Evolutionary conservation across 139 green algal genomes (phyloP).

Genomic region (Asterochloris sp.): DNA sequence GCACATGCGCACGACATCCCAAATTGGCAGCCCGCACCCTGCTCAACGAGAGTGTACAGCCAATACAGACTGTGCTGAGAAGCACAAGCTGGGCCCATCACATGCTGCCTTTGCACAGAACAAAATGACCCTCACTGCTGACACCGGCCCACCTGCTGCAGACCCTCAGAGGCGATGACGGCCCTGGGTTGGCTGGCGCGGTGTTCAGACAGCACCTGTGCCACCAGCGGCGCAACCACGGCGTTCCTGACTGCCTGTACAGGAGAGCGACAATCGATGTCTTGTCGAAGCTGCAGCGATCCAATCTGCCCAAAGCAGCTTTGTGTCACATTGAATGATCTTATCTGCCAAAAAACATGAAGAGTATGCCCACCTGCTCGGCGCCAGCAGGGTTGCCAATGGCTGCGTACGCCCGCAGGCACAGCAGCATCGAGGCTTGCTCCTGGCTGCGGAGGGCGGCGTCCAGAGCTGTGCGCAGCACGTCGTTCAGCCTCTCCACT

Average conservation of each 20-base stretch:
- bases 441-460: conserved; percentile 42
- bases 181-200: not conserved
- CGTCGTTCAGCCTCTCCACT: conserved; percentile 36
- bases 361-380: conserved; percentile 37
- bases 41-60: no score
- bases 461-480: conserved; percentile 46
- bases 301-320: not conserved
- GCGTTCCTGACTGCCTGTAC: conserved; percentile 2
- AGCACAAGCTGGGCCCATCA: no score
- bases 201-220: not conserved
- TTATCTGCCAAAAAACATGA: not conserved
- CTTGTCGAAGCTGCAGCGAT: not conserved
- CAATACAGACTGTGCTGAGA: no score
- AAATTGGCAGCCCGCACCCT: no score
- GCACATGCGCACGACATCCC: not conserved
- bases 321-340: not conserved
- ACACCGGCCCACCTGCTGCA: no score
- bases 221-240: not conserved
- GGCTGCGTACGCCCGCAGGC: conserved; percentile 77
- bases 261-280: not conserved
- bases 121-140: no score
- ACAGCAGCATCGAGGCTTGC: conserved; percentile 49
- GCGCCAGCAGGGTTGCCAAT: conserved; percentile 51
- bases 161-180: no score
- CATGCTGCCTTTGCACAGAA: no score